Conservation (phyloP, 208 protist species). For the Leishmania martiniquensis region DNA sequence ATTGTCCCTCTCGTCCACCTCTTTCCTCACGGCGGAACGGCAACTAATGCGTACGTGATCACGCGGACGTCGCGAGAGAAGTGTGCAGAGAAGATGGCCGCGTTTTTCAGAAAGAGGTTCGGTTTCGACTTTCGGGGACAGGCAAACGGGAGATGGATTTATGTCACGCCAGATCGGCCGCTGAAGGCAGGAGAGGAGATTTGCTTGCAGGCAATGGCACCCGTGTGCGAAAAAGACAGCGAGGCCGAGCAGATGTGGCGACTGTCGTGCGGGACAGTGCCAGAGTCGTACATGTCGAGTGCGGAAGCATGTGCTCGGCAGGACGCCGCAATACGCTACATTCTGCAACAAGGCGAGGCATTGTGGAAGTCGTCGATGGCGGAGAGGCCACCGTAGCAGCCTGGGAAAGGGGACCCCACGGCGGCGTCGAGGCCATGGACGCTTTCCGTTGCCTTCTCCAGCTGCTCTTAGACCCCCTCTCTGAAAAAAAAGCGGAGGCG, state of each 20-base stretch:
- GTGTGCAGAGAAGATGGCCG: constrained; percentile 47
- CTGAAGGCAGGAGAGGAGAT: constrained; percentile 79
- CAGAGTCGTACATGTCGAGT: constrained; percentile 66
- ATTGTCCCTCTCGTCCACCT: constrained; percentile 88
- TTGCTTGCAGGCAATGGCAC: constrained; percentile 84
- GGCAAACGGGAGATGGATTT: constrained; percentile 70
- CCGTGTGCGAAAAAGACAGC: constrained; percentile 81
- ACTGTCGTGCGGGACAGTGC: constrained; percentile 75
- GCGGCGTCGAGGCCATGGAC: neutral
- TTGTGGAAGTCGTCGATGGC: constrained; percentile 27
- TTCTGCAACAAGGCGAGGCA: constrained; percentile 46
- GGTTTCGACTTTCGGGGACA: constrained; percentile 59
- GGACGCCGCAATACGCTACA: constrained; percentile 42
- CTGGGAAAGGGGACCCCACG: neutral
- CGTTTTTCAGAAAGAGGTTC: constrained; percentile 55
- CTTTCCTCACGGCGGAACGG: constrained; percentile 82
- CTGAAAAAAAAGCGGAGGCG: too few species aligned
- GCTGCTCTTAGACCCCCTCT: too few species aligned
- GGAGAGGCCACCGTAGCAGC: neutral
- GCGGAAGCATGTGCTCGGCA: constrained; percentile 51
- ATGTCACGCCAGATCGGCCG: constrained; percentile 59
- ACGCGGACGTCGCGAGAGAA: constrained; percentile 51
- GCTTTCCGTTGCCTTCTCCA: too few species aligned
- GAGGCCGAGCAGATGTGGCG: constrained; percentile 88
- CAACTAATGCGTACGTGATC: constrained; percentile 75